Evolutionary conservation across 2,329 filamentous ascomycete genomes (phyloP), one percentile per base, ranked within the genome.

Genomic region (Boeremia lycopersici): DNA sequence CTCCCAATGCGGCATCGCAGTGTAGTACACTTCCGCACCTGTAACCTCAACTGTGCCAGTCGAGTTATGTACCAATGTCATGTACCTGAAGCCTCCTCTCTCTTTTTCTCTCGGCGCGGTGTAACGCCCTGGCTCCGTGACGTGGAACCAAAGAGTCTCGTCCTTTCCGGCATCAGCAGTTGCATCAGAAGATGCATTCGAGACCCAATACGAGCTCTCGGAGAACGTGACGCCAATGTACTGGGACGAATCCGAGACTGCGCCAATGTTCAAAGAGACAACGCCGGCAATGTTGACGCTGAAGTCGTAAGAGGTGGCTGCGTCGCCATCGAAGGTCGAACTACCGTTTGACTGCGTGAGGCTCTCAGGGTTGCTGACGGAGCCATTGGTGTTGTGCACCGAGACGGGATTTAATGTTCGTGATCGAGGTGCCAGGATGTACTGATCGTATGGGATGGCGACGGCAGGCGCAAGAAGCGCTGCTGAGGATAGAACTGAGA

Each of bases 191-290:
- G 69, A 74, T 26, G 75, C 61, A 3, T 73, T 75, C 33, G 76
- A 81, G 40, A 84, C 79, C 79, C 79, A 85, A 1, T 82, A 58
- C 0, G 73, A 77, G 52, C 70, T 74, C 47, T 79, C 77, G 2
- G 73, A 72, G 50, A 75, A 79, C 2, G 76, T 74, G 26, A 79
- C 64, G 43, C 77, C 77, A 38, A 79, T 77, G 59, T 71, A 75
- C 43, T 78, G 74, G 30, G 71, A 61, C 0, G 59, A 51, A n/a
- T 66, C 61, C 5, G 73, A 73, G 1, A 73, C 67, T 0, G 65
- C 55, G 12, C 70, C 71, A 28, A 78, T 65, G 4, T 61, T 64
- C 28, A 79, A 56, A 2, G 69, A 70, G 1, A 78, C 74, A 6
- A 76, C 53, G 1, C 77, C 77, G 4, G 74, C 77, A 28, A 79